Evolutionary conservation across 108 stramenopile species (phyloP), one percentile per base, ranked within the genome.

Genomic region (Thalassiosira profunda): DNA sequence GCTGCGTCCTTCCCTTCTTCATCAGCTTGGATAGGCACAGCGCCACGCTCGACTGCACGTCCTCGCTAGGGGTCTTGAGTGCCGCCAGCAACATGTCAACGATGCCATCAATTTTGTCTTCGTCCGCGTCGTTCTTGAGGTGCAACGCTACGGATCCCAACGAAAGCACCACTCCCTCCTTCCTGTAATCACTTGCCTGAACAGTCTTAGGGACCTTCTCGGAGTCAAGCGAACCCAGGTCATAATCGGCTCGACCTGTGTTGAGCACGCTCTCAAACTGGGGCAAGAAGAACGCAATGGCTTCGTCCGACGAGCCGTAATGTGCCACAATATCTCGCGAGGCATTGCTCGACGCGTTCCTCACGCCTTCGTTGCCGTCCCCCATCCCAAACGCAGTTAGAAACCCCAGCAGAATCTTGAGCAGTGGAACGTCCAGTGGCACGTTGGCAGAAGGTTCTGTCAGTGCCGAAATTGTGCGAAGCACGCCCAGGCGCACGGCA

Each of bases 81-180:
- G 90, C 86, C 44, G 59, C 63, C 11, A 96, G 35, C 4, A 96
- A 85, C 92, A 96, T 93, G 40, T 90, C 87, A 46, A 93, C 72
- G 15, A 91, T 93, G 15, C 52, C 72, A 54, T 89, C 87, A 56
- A 93, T 91, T 57, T 96, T 93, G 10, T 67, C 58, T 15, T 61
- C 91, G 56, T 89, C 88, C 15, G 86, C 84, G 21, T 86, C 83
- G 20, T 86, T 88, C 40, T 86, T 88, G 33, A 96, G 70, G 63
- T 96, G 91, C 52, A 93, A 57, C 20, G 95, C 92, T 54, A 90
- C 88, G 12, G 92, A 92, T 41, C 95, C 95, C 18, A 96, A 67
- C 5, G 89, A 89, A 7, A 96, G 85, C 17, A 96, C 92, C 48
- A 88, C 89, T 31, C 95, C 95, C 78, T 93, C 95, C 62, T 96